Evolutionary conservation across 306 rosid genomes (phyloP), one percentile per base, ranked within the genome.

Genomic region (Geum urbanum): DNA sequence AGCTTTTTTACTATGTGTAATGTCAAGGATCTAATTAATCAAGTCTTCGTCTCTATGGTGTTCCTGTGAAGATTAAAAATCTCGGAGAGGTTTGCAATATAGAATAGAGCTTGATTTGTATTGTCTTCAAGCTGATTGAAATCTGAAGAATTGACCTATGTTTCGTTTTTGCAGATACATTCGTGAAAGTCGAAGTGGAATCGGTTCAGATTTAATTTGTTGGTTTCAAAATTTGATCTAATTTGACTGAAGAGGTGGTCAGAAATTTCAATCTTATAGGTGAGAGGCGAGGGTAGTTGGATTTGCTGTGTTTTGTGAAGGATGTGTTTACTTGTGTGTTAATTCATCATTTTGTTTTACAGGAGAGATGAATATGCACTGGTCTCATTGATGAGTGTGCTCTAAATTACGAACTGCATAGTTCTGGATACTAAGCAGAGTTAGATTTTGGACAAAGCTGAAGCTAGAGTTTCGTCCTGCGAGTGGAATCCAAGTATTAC

Each of bases 1-100:
- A 59, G 78, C 55, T 73, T 27, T 27, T 27, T 24, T 59, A 67
- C 73, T 72, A 61, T 74, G 55, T 78, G 79, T 75, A 81, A 76
- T 79, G 79, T 66, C 35, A 74, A 82, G 82, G 89, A 88, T 88
- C 91, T 82, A 69, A 35, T 54, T 13, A 78, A 70, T 70, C 15
- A 11, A 15, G 37, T 3, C n/a, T n/a, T n/a, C n/a, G n/a, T n/a
- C n/a, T n/a, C n/a, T n/a, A n/a, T n/a, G n/a, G n/a, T n/a, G n/a
- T 60, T 62, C 69, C 41, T 57, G 69, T 48, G 56, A 66, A 49
- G 43, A 8, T 16, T 40, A 49, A 27, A 15, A 49, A 19, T 70
- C 50, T 66, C 27, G 24, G 54, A 71, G 67, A 77, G 86, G 87
- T 80, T 75, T 65, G 46, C 19, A 59, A 65, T 76, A 50, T 46